Evolutionary conservation across 306 rosid species (phyloP), one percentile per base, ranked within the genome.

Genomic region (Quillaja saponaria): DNA sequence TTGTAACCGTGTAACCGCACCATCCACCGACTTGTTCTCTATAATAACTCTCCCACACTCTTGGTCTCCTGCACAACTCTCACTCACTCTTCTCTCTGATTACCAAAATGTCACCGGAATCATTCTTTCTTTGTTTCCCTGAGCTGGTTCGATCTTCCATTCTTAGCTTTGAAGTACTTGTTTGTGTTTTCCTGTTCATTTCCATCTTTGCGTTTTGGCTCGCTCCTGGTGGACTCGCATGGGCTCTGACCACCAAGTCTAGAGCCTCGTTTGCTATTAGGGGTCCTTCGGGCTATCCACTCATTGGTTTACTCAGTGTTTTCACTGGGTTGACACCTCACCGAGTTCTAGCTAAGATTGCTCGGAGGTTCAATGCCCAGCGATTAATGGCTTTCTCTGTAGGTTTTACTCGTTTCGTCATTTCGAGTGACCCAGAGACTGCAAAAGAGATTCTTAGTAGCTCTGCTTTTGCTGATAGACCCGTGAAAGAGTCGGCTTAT

Each of bases 401-500:
- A 1, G 96, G 96, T 13, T 37, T 79, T 6, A 88, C 96, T 13
- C 90, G 86, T 38, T 83, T 88, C 10, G 57, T 86, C 15, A 74
- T 89, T 16, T 73, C 95, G 0, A 79, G 87, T 37, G 80, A 77
- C 6, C 96, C 96, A 11, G 76, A 59, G 7, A 76, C 90, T 0
- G 96, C 96, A 0, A 85, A 84, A 14, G 96, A 89, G 62, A 82
- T 89, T 44, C 75, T 89, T 0, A 70, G 61, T 4, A 85, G 82
- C 81, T 19, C 90, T 0, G 79, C 65, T 47, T 86, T 89, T 3
- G 95, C 85, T 1, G 88, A 89, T 40, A 72, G 96, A 0, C 96
- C 96, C 0, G 80, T 89, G 3, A 89, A 86, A 38, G 90, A 89
- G 44, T 85, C 95, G 0, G 96, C 95, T 6, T 83, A 84, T 0